phyloP scores from a whole-genome alignment of 2,329 filamentous ascomycete species.

The Eutypella sp. region DNA sequence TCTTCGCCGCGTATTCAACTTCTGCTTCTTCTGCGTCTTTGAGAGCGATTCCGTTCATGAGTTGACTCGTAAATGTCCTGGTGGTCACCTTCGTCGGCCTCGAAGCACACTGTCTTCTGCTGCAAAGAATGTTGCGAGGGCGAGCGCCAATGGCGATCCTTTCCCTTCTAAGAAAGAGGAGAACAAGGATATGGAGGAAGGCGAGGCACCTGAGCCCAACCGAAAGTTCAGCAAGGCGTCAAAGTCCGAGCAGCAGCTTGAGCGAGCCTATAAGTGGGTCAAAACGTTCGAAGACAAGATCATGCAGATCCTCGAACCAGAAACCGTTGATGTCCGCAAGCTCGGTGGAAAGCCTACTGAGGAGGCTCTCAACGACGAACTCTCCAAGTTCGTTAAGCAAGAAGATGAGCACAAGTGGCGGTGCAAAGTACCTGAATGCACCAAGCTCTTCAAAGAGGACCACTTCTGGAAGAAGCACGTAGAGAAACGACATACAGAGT shows the following conservation, averaged over 20 bases:
- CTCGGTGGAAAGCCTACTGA: slow-evolving; percentile 83
- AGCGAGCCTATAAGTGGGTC: slow-evolving; percentile 97
- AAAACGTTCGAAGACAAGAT: slow-evolving; percentile 98
- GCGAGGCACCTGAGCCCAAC: slow-evolving; percentile 59
- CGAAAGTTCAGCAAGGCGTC: slow-evolving; percentile 67
- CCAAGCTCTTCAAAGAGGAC: slow-evolving; percentile 94
- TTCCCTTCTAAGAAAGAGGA: slow-evolving; percentile 81
- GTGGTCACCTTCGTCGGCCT: slow-evolving; percentile 91
- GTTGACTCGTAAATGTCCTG: slow-evolving; percentile 89
- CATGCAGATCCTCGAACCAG: slow-evolving; percentile 84
- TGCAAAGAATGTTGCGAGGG: slow-evolving; percentile 78
- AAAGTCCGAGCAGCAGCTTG: slow-evolving; percentile 86
- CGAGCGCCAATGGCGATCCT: slow-evolving; percentile 74
- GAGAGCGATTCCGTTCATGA: slow-evolving; percentile 97
- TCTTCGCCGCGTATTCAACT: slow-evolving; percentile 92
- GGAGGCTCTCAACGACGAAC: slow-evolving; percentile 80
- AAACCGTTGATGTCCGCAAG: slow-evolving; percentile 81
- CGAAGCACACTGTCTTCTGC: slow-evolving; percentile 77
- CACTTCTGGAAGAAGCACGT: slow-evolving; percentile 98
- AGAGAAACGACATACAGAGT: slow-evolving; percentile 90
- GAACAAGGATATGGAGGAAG: slow-evolving; percentile 60
- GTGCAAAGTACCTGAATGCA: slow-evolving; percentile 93
- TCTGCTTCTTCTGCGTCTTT: slow-evolving; percentile 99
- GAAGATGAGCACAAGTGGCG: slow-evolving; percentile 96
- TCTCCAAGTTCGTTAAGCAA: slow-evolving; percentile 86